Evolutionary conservation across 805 yeast genomes (phyloP).

Genomic region (Ogataea pilisensis): DNA sequence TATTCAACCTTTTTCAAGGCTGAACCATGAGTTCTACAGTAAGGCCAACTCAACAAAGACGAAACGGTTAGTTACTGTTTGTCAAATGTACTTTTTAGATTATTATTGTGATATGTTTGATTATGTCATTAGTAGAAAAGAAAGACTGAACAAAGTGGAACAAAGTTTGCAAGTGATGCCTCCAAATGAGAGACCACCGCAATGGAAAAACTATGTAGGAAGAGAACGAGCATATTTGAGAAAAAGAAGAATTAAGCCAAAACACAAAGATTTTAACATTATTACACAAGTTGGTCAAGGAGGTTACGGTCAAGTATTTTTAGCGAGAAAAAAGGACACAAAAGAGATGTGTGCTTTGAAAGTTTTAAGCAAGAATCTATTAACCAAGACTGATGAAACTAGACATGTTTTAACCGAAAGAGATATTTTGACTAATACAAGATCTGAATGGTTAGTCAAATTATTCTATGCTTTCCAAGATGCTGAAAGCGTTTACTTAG

Average conservation of each 20-base stretch:
- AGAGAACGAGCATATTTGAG: conserved; percentile 82
- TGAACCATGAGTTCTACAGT: conserved; percentile 43
- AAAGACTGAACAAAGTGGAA: conserved; percentile 71
- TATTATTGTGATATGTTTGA: conserved; percentile 95
- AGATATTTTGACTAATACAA: conserved; percentile 92
- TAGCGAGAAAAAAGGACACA: conserved; percentile 92
- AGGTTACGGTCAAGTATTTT: conserved; percentile 98
- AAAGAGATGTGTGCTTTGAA: conserved; percentile 94
- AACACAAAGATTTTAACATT: conserved; percentile 92
- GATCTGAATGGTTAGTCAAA: conserved; percentile 95
- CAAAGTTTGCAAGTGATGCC: conserved; percentile 38
- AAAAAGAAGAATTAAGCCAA: conserved; percentile 86
- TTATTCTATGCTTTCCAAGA: conserved; percentile 94
- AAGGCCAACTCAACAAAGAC: conserved; percentile 72
- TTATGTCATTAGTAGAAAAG: conserved; percentile 82
- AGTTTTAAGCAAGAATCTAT: conserved; percentile 79
- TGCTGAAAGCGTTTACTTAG: conserved; percentile 80
- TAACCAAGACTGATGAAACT: conserved; percentile 89
- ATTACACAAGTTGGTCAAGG: conserved; percentile 99
- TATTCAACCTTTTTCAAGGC: conserved; percentile 21
- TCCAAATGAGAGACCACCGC: conserved; percentile 42
- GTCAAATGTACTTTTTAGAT: conserved; percentile 91
- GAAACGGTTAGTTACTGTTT: conserved; percentile 80
- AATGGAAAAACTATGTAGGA: conserved; percentile 77
- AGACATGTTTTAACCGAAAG: conserved; percentile 94